Conservation (phyloP, 805 yeast species). For the Wickerhamiella domercqiae region DNA sequence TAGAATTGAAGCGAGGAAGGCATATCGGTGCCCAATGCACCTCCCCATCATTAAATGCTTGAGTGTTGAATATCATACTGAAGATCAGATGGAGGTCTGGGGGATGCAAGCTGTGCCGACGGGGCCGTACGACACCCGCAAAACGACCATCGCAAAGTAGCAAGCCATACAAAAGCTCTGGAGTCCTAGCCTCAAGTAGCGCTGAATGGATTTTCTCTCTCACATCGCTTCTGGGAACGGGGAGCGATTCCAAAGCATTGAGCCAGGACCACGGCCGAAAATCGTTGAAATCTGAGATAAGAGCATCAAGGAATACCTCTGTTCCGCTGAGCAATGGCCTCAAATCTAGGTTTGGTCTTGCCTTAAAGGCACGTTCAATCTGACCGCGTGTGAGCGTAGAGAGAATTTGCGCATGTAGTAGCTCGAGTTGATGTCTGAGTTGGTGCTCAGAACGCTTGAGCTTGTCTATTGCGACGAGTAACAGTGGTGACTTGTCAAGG, state of each 20-base stretch:
- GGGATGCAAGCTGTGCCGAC: slow-evolving; percentile 61
- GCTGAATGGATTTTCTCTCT: slow-evolving; percentile 44
- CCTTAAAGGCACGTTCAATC: slow-evolving; percentile 48
- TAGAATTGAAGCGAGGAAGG: slow-evolving; percentile 74
- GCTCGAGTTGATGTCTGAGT: slow-evolving; percentile 47
- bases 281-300: slow-evolving; percentile 38
- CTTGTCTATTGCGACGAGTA: slow-evolving; percentile 47
- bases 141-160: slow-evolving; percentile 51
- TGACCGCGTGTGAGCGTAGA: slow-evolving; percentile 73
- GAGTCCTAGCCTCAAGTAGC: slow-evolving; percentile 33
- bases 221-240: slow-evolving; percentile 36
- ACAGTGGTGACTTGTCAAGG: slow-evolving; percentile 49
- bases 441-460: slow-evolving; percentile 26
- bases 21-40: slow-evolving; percentile 93
- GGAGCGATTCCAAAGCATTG: slow-evolving; percentile 51
- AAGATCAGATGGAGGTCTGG: slow-evolving; percentile 66
- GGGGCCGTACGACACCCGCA: slow-evolving; percentile 59
- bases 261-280: slow-evolving; percentile 45
- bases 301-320: slow-evolving; percentile 55
- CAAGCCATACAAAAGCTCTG: slow-evolving; percentile 59
- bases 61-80: slow-evolving; percentile 50
- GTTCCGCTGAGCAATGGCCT: slow-evolving; percentile 60
- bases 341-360: slow-evolving; percentile 67
- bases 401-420: slow-evolving; percentile 61
- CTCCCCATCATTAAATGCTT: slow-evolving; percentile 39